A percentile compares a stretch with the other conserved stretches of the same genome.
Evolutionary conservation across 139 green algal species (phyloP).

Genomic region (Prasinococcaceae sp.): DNA sequence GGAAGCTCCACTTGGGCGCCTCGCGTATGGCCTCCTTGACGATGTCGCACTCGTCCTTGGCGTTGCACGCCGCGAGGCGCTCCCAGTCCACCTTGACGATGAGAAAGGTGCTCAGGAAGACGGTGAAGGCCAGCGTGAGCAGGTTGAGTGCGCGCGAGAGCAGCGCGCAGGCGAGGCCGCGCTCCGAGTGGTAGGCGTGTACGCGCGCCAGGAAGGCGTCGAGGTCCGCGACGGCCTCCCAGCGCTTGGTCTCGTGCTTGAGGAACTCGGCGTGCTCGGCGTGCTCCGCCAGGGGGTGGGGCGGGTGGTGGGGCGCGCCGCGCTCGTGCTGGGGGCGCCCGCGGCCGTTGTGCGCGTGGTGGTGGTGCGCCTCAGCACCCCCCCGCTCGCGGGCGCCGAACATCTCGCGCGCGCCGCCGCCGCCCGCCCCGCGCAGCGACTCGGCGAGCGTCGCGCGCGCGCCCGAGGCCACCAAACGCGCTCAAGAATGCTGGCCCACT

Average conservation of each 20-base stretch:
- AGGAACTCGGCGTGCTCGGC: too few species aligned
- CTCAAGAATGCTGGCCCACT: too few species aligned
- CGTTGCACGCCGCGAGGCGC: slow-evolving; percentile 23
- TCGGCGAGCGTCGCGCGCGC: too few species aligned
- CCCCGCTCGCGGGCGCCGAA: too few species aligned
- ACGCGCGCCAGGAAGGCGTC: slow-evolving; percentile 20
- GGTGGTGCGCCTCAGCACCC: too few species aligned
- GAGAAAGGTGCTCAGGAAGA: slow-evolving; percentile 64
- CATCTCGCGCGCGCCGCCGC: too few species aligned
- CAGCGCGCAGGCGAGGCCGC: slow-evolving; percentile 21
- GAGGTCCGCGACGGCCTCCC: slow-evolving; percentile 6
- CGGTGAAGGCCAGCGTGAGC: slow-evolving; percentile 74
- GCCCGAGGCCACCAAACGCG: too few species aligned
- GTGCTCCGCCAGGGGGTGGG: too few species aligned
- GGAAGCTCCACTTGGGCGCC: neutral
- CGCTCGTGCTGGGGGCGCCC: too few species aligned
- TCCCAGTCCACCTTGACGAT: slow-evolving; percentile 75
- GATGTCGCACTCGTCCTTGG: slow-evolving; percentile 32
- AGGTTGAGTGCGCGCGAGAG: slow-evolving; percentile 47
- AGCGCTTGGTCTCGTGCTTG: slow-evolving; percentile 4
- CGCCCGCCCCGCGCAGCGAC: too few species aligned
- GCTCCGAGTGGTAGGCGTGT: slow-evolving; percentile 22
- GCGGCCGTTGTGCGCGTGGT: too few species aligned
- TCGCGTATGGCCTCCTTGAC: slow-evolving; percentile 28
- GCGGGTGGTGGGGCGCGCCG: too few species aligned